Evolutionary conservation across 345 rosid genomes (phyloP).

Genomic region (Balakata baccata): DNA sequence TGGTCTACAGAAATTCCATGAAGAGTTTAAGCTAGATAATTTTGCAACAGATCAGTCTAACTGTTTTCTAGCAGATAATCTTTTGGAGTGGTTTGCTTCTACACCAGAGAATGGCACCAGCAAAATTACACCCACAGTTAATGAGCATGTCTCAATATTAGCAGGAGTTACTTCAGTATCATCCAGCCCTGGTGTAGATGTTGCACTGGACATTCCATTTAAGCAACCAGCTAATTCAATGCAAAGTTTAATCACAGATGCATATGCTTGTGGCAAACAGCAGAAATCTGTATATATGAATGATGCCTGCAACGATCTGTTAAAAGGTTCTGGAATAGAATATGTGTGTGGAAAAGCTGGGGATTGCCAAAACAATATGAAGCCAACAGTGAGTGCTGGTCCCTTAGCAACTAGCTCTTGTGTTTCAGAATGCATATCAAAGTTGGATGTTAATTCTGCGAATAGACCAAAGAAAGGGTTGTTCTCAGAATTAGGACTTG

Average conservation of each 20-base stretch:
- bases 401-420: conserved; percentile 14
- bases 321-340: conserved; percentile 40
- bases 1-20: conserved; percentile 29
- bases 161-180: conserved; percentile 22
- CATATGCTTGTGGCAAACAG: conserved; percentile 5
- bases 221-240: conserved; percentile 13
- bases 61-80: conserved; percentile 45
- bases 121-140: conserved; percentile 18
- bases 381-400: conserved; percentile 21
- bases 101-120: conserved; percentile 35
- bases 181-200: conserved; percentile 23
- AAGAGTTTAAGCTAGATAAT: conserved; percentile 39
- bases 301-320: conserved; percentile 42
- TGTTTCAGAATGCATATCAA: conserved; percentile 30
- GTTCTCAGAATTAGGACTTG: conserved; percentile 73
- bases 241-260: conserved; percentile 18
- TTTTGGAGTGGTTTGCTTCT: conserved; percentile 48
- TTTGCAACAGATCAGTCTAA: conserved; percentile 40
- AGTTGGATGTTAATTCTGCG: conserved; percentile 31
- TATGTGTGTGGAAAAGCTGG: conserved; percentile 23
- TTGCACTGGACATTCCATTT: conserved; percentile 5
- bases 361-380: conserved; percentile 32
- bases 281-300: conserved; percentile 31
- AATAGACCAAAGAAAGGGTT: conserved; percentile 48
- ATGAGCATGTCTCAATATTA: conserved; percentile 26